Conservation (phyloP, 2,329 filamentous ascomycete species). For the Calonectria naviculata region DNA sequence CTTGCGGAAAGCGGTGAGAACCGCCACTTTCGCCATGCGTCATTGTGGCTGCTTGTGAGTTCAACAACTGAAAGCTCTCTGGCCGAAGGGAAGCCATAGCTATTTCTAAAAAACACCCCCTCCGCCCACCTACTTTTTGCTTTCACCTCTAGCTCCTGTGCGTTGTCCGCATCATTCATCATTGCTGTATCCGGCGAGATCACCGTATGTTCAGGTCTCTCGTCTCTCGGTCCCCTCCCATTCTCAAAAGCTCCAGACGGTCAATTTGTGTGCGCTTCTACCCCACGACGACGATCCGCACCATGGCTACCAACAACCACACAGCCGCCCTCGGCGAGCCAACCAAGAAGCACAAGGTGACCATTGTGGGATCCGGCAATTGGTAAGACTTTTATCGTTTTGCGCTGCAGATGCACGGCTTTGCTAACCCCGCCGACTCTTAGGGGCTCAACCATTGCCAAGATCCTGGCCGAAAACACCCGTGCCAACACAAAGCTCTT, state of each 20-base stretch:
- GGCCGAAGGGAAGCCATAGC: slow-evolving; percentile 25
- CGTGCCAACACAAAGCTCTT: slow-evolving; percentile 82
- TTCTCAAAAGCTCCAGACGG: slow-evolving; percentile 24
- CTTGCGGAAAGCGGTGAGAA: slow-evolving; percentile 39
- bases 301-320: slow-evolving; percentile 46
- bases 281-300: slow-evolving; percentile 36
- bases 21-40: slow-evolving; percentile 40
- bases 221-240: slow-evolving; percentile 23
- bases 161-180: slow-evolving; percentile 11
- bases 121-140: slow-evolving; percentile 30
- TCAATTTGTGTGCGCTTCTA: slow-evolving; percentile 31
- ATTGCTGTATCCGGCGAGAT: slow-evolving; percentile 1
- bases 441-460: slow-evolving; percentile 96
- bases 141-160: not conserved
- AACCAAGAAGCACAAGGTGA: slow-evolving; percentile 88
- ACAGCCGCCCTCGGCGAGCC: slow-evolving; percentile 55
- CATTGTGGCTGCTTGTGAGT: slow-evolving; percentile 42
- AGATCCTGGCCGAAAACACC: slow-evolving; percentile 95
- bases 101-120: slow-evolving; percentile 34
- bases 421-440: not conserved
- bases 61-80: slow-evolving; percentile 42
- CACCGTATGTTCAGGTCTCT: slow-evolving; percentile 39
- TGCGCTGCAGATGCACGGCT: not conserved
- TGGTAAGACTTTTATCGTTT: slow-evolving; percentile 68
- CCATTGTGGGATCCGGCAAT: slow-evolving; percentile 94